Conservation (phyloP, 768 basidiomycete species). For the Pisolithus tinctorius region DNA sequence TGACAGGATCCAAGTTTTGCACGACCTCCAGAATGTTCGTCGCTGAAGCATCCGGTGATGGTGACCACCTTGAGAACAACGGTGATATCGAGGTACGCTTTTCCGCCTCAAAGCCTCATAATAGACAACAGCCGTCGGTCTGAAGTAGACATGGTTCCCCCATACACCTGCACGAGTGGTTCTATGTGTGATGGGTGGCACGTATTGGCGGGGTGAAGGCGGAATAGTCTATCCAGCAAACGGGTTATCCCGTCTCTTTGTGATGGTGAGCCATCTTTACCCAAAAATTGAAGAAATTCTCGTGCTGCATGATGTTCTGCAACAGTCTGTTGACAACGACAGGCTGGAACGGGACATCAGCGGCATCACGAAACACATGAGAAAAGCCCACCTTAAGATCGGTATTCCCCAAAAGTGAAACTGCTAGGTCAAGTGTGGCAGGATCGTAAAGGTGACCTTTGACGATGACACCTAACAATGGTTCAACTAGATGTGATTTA, state of each 20-base stretch:
- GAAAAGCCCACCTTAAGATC: slow-evolving; percentile 54
- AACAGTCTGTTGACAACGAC: slow-evolving; percentile 66
- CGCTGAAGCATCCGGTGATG: slow-evolving; percentile 36
- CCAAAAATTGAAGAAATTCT: slow-evolving; percentile 49
- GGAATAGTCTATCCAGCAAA: slow-evolving; percentile 64
- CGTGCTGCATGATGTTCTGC: slow-evolving; percentile 69
- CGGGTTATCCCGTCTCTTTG: slow-evolving; percentile 43
- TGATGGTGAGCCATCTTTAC: slow-evolving; percentile 14
- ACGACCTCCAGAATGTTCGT: slow-evolving; percentile 56
- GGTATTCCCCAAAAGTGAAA: slow-evolving; percentile 32
- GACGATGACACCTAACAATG: slow-evolving; percentile 56
- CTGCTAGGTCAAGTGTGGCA: slow-evolving; percentile 37
- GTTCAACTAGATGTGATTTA: slow-evolving; percentile 63
- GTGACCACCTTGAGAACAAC: slow-evolving; percentile 63
- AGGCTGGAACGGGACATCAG: slow-evolving; percentile 37
- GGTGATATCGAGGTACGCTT: slow-evolving; percentile 58
- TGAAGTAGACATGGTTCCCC: slow-evolving; percentile 57
- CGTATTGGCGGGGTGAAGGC: slow-evolving; percentile 71
- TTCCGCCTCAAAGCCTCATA: slow-evolving; percentile 70
- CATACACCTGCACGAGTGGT: slow-evolving; percentile 68
- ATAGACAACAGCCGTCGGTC: slow-evolving; percentile 69
- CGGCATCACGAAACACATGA: background rate
- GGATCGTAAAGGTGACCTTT: slow-evolving; percentile 49
- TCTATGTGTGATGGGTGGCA: slow-evolving; percentile 82
- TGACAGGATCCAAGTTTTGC: slow-evolving; percentile 59